Evolutionary conservation across 164 flowering plant species (phyloP), one percentile per base, ranked within the genome.

Genomic region (Paratinospora sagittata): DNA sequence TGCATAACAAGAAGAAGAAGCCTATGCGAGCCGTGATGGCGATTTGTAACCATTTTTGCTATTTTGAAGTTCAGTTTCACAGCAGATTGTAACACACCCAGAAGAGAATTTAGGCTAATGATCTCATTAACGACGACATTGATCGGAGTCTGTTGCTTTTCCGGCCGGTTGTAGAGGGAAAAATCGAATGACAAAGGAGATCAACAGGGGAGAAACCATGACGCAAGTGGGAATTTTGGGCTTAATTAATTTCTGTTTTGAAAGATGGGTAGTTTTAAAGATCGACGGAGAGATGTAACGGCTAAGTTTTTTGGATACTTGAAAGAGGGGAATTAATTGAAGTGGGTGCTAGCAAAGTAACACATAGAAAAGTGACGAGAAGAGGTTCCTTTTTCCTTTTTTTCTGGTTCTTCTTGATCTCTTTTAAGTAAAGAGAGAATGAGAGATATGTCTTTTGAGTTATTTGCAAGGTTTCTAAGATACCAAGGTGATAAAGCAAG

Each of bases 401-500:
- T 3, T 16, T 11, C n/a, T 63, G 41, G 21, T 63, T 63, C 66
- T 63, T 63, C 23, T 63, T 63, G 66, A 27, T 27, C 19, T 63
- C 17, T 63, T 61, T 23, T 17, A 47, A 52, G 1, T 16, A 17
- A 45, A 45, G 55, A 52, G 27, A 41, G 27, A 73, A 8, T 6
- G 61, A 72, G 65, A 71, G 43, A 67, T 13, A 49, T 58, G 64
- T 27, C 21, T 64, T 71, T 71, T 63, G 65, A 36, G 72, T 63
- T 70, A 49, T 26, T 30, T 19, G 72, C 30, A 66, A 49, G 36
- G 73, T 69, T 78, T 11, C 58, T 21, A 65, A 33, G 73, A 78
- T 76, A 71, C 77, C 47, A 27, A 57, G 66, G 36, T 65, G 82
- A 74, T 61, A 74, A 68, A 65, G 68, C 71, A 74, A 68, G 57